A percentile compares a stretch with the other conserved stretches of the same genome.
Conservation (phyloP, 2,329 filamentous ascomycete genomes). For the Aspergillus terreus region DNA sequence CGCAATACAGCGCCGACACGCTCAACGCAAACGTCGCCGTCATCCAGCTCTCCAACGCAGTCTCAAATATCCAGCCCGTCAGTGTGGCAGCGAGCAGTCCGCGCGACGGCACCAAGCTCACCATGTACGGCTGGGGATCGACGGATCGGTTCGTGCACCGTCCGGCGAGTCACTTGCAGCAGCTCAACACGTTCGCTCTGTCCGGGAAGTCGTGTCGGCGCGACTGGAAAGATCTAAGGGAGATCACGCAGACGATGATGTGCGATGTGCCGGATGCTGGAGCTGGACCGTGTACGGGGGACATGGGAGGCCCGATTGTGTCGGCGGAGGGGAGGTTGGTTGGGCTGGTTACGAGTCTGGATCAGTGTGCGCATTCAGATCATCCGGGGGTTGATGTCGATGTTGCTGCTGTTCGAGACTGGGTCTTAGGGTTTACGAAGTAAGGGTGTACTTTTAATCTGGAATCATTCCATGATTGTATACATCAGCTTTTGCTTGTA, state of each 20-base stretch:
- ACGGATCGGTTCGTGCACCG: background rate
- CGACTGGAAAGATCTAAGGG: background rate
- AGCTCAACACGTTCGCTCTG: background rate
- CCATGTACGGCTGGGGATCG: background rate
- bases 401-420: background rate
- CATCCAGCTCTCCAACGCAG: background rate
- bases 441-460: background rate
- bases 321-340: background rate
- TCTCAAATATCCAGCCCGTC: background rate
- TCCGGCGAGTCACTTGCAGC: background rate
- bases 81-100: background rate
- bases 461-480: too few relatives aligned
- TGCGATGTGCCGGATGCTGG: background rate
- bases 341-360: background rate
- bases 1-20: background rate
- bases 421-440: background rate
- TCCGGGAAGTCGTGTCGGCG: background rate
- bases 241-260: background rate
- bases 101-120: background rate
- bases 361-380: background rate
- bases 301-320: background rate
- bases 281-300: background rate
- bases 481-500: background rate
- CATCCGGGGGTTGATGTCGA: background rate
- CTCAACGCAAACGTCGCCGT: background rate